These are phyloP conservation scores for Saururus chinensis DNA, from an alignment of 164 flowering plant genomes.

Conservation along the genomic window DNA sequence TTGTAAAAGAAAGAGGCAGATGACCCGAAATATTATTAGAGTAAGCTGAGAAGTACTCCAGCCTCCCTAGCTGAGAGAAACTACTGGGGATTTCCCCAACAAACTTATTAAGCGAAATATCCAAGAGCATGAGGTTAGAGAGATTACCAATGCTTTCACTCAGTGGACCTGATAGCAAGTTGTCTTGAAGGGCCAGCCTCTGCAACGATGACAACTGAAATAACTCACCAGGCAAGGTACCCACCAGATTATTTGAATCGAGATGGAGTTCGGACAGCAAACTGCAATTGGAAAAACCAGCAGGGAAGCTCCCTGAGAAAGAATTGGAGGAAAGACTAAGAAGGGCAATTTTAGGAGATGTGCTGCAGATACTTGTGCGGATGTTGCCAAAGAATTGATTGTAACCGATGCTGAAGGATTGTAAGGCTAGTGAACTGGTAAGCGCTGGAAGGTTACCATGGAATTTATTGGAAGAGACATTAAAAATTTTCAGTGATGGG, in stretches of 20 bases:
- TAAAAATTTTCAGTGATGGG: slow-evolving; percentile 25
- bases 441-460: slow-evolving; percentile 29
- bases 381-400: slow-evolving; percentile 47
- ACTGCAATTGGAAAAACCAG: slow-evolving; percentile 40
- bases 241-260: slow-evolving; percentile 45
- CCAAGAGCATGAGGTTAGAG: slow-evolving; percentile 35
- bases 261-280: slow-evolving; percentile 35
- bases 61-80: slow-evolving; percentile 18
- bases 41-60: slow-evolving; percentile 27
- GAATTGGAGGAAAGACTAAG: slow-evolving; percentile 52
- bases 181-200: slow-evolving; percentile 36
- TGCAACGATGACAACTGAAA: slow-evolving; percentile 43
- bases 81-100: slow-evolving; percentile 46
- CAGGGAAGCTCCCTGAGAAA: slow-evolving; percentile 34
- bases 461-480: slow-evolving; percentile 55
- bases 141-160: slow-evolving; percentile 41
- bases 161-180: slow-evolving; percentile 50
- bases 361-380: slow-evolving; percentile 30
- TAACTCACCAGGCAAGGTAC: slow-evolving; percentile 42
- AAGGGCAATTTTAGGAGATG: slow-evolving; percentile 25
- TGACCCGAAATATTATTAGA: slow-evolving; percentile 37
- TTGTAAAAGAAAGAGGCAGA: slow-evolving; percentile 42
- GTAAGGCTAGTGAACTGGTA: slow-evolving; percentile 26
- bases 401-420: slow-evolving; percentile 42
- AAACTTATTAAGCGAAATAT: slow-evolving; percentile 39